Evolutionary conservation across 371 early-diverging fungal genomes (phyloP), one percentile per base, ranked within the genome.

Genomic region (Circinella minor): DNA sequence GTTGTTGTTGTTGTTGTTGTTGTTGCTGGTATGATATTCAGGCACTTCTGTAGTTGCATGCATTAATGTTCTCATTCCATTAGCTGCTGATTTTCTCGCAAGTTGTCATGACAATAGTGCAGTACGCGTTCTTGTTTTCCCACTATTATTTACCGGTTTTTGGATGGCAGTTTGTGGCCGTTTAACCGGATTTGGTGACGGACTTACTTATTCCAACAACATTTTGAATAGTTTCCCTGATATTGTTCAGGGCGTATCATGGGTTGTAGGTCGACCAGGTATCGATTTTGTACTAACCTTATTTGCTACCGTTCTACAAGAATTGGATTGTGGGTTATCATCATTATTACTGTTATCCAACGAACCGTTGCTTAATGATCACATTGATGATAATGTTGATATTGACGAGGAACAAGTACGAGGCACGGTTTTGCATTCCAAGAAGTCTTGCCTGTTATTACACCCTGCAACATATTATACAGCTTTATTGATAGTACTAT

Each of bases 271-370:
- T 17, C 65, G 79, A 7, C 65, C 79, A 1, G 36, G 72, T 10
- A 55, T 81, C 55, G 79, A 79, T 9, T 81, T 81, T 59, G n/a
- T 77, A 0, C 39, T 79, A 0, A 71, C 76, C 0, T 59, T 77
- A 47, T 77, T 74, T 65, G 76, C 73, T 3, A 77, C 82, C 5
- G 48, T 66, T 1, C 20, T 72, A 0, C 39, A 77, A 3, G 81
- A 81, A 55, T 15, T 77, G 9, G 38, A 51, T 17, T n/a, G 54
- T n/a, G n/a, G n/a, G n/a, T n/a, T n/a, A 17, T 60, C 61, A 3
- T 17, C 59, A n/a, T n/a, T n/a, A n/a, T n/a, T n/a, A n/a, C 27
- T 27, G 27, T 27, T 27, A 27, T 2, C 2, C 27, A 27, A 27
- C 27, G 27, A 27, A 2, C 27, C 27, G 27, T 27, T 27, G 0